These are phyloP conservation scores for Pseudogymnoascus sp. DNA, from an alignment of 2,329 filamentous ascomycete genomes.

Conservation along the genomic window DNA sequence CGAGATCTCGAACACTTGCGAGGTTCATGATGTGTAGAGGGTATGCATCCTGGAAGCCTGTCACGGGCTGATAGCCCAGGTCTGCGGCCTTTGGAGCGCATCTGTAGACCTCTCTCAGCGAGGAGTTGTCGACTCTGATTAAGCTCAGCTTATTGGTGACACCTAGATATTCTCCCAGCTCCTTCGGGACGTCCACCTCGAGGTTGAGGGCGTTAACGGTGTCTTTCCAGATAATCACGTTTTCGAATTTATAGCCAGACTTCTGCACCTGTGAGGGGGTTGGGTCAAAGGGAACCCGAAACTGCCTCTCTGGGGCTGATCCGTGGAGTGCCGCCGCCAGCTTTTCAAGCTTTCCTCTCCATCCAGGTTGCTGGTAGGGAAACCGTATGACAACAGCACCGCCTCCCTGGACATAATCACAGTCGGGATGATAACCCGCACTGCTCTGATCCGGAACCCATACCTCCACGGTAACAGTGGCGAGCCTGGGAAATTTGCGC, in stretches of 20 bases:
- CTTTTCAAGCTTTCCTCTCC: conserved; percentile 37
- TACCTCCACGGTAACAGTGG: conserved; percentile 57
- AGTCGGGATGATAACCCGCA: conserved; percentile 38
- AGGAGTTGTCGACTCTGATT: conserved; percentile 56
- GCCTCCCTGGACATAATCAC: conserved; percentile 42
- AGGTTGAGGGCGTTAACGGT: conserved; percentile 46
- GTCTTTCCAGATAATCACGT: conserved; percentile 60
- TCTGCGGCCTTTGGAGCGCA: conserved; percentile 50
- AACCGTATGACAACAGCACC: conserved; percentile 61
- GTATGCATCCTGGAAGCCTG: conserved; percentile 66
- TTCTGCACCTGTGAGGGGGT: conserved; percentile 46
- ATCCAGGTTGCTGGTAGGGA: conserved; percentile 46
- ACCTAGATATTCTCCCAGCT: conserved; percentile 58
- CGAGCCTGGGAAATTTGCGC: conserved; percentile 60
- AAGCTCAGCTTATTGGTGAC: conserved; percentile 56
- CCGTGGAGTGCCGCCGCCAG: conserved; percentile 42
- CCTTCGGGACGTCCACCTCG: conserved; percentile 47
- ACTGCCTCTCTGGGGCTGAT: conserved; percentile 50
- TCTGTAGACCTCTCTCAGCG: conserved; percentile 48
- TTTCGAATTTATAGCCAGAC: conserved; percentile 49
- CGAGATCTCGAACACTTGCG: conserved; percentile 53
- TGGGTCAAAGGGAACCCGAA: conserved; percentile 59
- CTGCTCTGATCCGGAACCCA: conserved; percentile 60
- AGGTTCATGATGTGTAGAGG: conserved; percentile 62
- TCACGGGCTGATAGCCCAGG: conserved; percentile 54